Conservation (phyloP, 176 grass and related monocot species). For the Bonia amplexicaulis region DNA sequence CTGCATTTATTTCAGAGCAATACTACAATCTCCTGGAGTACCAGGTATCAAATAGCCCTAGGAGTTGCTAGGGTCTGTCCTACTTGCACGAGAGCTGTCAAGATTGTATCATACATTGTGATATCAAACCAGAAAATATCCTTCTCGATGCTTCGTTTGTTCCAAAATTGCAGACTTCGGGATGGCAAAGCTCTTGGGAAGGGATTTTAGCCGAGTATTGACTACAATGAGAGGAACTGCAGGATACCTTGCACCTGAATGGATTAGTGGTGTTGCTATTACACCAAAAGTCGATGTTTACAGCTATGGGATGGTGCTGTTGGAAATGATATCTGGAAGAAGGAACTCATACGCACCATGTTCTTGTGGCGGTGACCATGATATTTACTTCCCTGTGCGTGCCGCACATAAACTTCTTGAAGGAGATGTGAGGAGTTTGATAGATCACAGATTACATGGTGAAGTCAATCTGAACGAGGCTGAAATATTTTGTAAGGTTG, state of each 20-base stretch:
- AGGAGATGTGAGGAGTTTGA: constrained; percentile 12
- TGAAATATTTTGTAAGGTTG: constrained; percentile 25
- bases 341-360: not conserved
- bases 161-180: constrained; percentile 34
- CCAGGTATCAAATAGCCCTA: constrained; percentile 41
- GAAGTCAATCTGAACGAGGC: constrained; percentile 11
- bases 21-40: constrained; percentile 24
- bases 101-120: constrained; percentile 38
- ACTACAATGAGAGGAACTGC: constrained; percentile 35
- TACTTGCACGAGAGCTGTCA: constrained; percentile 58
- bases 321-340: constrained; percentile 33
- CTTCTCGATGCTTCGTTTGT: constrained; percentile 7
- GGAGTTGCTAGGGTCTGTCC: constrained; percentile 46
- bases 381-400: constrained; percentile 25
- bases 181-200: constrained; percentile 40
- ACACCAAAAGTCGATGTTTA: constrained; percentile 38
- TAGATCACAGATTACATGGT: constrained; percentile 19
- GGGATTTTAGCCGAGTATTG: constrained; percentile 26
- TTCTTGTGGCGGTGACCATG: not conserved
- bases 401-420: not conserved
- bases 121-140: constrained; percentile 32
- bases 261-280: constrained; percentile 19
- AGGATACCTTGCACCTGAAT: constrained; percentile 37
- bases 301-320: constrained; percentile 27
- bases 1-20: constrained; percentile 19